phyloP scores from a whole-genome alignment of 306 rosid species.

The Prunus campanulata region DNA sequence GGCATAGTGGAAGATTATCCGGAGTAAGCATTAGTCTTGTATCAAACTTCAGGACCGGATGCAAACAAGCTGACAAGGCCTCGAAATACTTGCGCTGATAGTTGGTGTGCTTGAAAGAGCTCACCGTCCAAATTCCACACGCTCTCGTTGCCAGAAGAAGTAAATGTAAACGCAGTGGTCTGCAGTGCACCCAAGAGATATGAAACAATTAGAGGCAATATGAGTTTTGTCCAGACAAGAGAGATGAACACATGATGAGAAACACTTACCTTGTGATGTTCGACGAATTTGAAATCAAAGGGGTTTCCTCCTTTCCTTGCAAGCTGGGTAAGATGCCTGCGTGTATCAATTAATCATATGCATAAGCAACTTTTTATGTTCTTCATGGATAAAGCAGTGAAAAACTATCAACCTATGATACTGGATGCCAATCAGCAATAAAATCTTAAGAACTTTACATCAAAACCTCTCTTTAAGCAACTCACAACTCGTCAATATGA shows the following conservation, averaged over 20 bases:
- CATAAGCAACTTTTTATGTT: background rate
- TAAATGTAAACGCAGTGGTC: constrained; percentile 80
- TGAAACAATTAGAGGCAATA: background rate
- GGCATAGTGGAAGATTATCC: background rate
- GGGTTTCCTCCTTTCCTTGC: constrained; percentile 81
- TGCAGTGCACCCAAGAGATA: constrained; percentile 23
- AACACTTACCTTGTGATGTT: constrained; percentile 77
- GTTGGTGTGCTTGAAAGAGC: constrained; percentile 75
- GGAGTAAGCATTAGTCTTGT: constrained; percentile 1
- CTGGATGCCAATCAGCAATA: background rate
- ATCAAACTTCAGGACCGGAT: constrained; percentile 75
- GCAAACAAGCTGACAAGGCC: constrained; percentile 87
- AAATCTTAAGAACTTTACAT: background rate
- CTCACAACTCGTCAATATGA: background rate
- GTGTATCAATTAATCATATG: constrained; percentile 14
- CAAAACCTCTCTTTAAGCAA: background rate
- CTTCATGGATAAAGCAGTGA: background rate
- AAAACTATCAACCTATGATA: background rate
- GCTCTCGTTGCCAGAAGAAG: constrained; percentile 72
- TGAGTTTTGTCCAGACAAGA: background rate
- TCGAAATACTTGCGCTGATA: constrained; percentile 84
- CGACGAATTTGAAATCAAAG: constrained; percentile 75
- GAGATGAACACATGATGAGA: background rate
- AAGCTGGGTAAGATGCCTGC: constrained; percentile 90
- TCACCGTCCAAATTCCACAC: constrained; percentile 94